phyloP scores from a whole-genome alignment of 331 rosid species.

The Malus hybrid region DNA sequence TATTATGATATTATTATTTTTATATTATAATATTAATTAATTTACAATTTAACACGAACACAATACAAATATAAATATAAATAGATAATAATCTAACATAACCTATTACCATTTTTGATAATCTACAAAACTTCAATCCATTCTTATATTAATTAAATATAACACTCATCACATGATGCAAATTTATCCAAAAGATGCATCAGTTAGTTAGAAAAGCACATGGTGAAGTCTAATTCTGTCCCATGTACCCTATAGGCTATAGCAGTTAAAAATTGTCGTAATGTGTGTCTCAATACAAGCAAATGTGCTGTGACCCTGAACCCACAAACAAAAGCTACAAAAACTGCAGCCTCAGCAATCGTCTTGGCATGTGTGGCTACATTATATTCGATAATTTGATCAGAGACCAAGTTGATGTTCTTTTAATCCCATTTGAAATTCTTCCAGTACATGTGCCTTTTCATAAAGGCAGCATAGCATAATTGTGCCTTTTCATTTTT shows the following conservation, averaged over 20 bases:
- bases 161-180: too few species aligned
- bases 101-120: too few species aligned
- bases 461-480: neutral
- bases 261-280: neutral
- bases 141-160: too few species aligned
- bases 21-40: too few species aligned
- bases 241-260: too few species aligned
- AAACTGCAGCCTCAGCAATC: neutral
- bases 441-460: neutral
- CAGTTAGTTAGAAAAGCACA: neutral
- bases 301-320: neutral
- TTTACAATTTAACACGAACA: too few species aligned
- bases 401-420: neutral
- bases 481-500: neutral
- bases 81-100: too few species aligned
- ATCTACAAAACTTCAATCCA: too few species aligned
- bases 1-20: too few species aligned
- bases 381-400: neutral
- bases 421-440: neutral
- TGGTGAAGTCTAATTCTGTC: neutral
- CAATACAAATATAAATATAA: too few species aligned
- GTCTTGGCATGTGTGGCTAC: neutral
- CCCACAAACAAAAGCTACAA: neutral
- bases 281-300: neutral
- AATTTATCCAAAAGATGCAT: neutral